phyloP scores from a whole-genome alignment of 257 asterid genomes.

The Lycium barbarum region DNA sequence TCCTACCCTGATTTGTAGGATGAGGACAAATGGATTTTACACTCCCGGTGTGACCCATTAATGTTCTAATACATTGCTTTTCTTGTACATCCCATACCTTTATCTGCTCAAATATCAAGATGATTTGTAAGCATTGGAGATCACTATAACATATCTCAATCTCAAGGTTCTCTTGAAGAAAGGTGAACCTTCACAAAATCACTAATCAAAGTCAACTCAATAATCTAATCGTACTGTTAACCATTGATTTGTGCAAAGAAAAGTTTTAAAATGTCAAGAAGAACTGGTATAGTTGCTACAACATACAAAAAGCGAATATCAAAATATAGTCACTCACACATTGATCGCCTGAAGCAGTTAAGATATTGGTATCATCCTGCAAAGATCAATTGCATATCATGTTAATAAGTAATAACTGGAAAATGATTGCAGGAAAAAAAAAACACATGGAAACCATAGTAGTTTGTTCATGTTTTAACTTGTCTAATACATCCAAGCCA shows the following conservation, averaged over 20 bases:
- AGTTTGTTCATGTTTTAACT: neutral
- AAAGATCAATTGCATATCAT: slow-evolving; percentile 29
- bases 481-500: neutral
- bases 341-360: slow-evolving; percentile 98
- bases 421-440: neutral
- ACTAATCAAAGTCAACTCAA: neutral
- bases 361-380: slow-evolving; percentile 71
- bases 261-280: neutral
- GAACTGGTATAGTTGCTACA: neutral
- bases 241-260: neutral
- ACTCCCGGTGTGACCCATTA: slow-evolving; percentile 86
- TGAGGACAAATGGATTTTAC: slow-evolving; percentile 81
- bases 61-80: slow-evolving; percentile 63
- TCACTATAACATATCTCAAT: neutral
- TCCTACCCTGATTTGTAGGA: slow-evolving; percentile 76
- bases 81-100: slow-evolving; percentile 80
- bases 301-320: neutral
- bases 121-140: neutral
- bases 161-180: neutral
- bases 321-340: slow-evolving; percentile 62
- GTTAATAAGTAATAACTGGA: neutral
- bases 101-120: slow-evolving; percentile 49
- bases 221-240: neutral
- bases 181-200: neutral
- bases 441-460: neutral